A percentile compares a stretch with the other conserved stretches of the same genome.
Evolutionary conservation across 441 rosid species (phyloP).

Genomic region (Bruguiera hainesii): DNA sequence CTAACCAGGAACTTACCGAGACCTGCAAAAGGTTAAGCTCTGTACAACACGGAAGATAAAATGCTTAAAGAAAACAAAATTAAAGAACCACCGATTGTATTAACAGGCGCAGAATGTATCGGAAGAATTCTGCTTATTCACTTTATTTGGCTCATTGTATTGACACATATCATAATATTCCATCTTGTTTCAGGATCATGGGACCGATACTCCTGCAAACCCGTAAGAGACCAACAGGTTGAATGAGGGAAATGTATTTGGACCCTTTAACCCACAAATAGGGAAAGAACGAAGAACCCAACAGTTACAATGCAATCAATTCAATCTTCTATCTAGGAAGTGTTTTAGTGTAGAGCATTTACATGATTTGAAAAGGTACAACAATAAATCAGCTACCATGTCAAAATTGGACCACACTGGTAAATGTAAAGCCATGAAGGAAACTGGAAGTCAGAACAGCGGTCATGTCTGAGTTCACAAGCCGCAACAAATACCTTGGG

Average conservation of each 20-base stretch:
- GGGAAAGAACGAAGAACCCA: neutral
- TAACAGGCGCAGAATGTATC: too few species aligned
- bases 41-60: too few species aligned
- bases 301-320: conserved; percentile 1
- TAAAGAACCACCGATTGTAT: too few species aligned
- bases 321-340: conserved; percentile 13
- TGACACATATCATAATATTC: neutral
- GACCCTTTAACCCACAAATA: conserved; percentile 8
- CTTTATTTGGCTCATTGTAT: neutral
- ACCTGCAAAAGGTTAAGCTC: too few species aligned
- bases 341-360: conserved; percentile 19
- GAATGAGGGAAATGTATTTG: conserved; percentile 12
- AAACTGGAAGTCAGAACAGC: neutral
- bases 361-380: conserved; percentile 11
- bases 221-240: conserved; percentile 3
- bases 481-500: neutral
- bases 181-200: conserved; percentile 2
- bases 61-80: neutral
- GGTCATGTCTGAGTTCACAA: neutral
- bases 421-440: conserved; percentile 12
- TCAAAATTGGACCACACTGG: conserved; percentile 33
- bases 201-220: conserved; percentile 1
- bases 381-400: conserved; percentile 17
- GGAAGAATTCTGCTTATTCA: too few species aligned
- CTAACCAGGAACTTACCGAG: too few species aligned